phyloP scores from a whole-genome alignment of 2,329 filamentous ascomycete genomes.

The Colletotrichum caudatum region DNA sequence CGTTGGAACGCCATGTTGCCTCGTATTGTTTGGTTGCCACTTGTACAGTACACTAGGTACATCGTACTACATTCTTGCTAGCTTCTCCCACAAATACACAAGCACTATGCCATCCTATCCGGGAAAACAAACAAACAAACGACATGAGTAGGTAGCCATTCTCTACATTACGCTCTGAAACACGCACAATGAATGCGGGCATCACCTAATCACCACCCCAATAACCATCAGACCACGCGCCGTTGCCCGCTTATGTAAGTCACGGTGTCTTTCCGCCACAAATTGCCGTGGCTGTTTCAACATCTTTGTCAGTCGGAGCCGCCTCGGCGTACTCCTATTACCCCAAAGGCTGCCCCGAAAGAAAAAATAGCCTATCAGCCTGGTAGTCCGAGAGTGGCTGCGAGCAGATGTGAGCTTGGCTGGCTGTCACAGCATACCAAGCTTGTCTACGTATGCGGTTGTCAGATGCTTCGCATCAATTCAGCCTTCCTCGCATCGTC shows the following conservation, averaged over 20 bases:
- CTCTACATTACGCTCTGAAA: background rate
- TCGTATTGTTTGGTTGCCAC: background rate
- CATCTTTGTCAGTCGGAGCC: background rate
- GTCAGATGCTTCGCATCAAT: background rate
- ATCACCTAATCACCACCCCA: background rate
- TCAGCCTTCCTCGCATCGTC: background rate
- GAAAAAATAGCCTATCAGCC: background rate
- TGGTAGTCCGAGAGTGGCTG: background rate
- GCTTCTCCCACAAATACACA: background rate
- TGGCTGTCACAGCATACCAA: background rate
- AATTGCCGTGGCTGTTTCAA: conserved; percentile 11
- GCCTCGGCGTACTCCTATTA: background rate
- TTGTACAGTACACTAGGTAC: background rate
- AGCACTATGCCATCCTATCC: background rate
- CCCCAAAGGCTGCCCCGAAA: background rate
- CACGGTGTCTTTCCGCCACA: background rate
- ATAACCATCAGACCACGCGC: background rate
- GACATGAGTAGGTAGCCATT: background rate
- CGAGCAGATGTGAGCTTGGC: background rate
- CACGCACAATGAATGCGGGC: background rate
- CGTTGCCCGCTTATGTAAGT: background rate
- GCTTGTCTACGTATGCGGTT: background rate
- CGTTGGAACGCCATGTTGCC: background rate
- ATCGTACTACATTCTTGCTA: background rate
- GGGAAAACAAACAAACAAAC: background rate